Conservation (phyloP, 208 protist species). For the Borovskyia barvae region DNA sequence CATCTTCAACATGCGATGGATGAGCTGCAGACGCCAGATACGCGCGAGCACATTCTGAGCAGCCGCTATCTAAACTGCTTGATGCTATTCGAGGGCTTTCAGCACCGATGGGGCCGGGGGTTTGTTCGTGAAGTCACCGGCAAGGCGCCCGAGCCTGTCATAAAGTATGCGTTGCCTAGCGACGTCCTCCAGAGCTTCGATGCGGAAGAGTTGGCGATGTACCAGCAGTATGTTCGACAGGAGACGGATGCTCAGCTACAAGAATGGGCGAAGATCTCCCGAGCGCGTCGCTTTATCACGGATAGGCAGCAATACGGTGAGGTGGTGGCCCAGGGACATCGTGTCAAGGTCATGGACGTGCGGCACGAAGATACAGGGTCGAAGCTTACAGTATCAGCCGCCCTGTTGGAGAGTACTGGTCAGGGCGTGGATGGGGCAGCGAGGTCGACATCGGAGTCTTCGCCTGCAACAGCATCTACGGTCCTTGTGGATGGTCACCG, state of each 20-base stretch:
- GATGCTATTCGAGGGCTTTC: constrained; percentile 63
- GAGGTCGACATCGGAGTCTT: not conserved
- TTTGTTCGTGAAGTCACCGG: constrained; percentile 51
- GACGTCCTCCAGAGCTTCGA: constrained; percentile 73
- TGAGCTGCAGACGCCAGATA: constrained; percentile 60
- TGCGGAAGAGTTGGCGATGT: constrained; percentile 76
- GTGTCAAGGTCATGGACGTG: constrained; percentile 68
- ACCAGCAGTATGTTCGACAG: constrained; percentile 71
- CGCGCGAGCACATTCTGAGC: constrained; percentile 83
- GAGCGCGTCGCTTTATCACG: constrained; percentile 61
- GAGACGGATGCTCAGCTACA: constrained; percentile 60
- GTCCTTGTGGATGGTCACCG: constrained; percentile 46
- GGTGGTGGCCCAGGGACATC: constrained; percentile 41
- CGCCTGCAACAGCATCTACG: constrained; percentile 2
- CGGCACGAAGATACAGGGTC: constrained; percentile 47
- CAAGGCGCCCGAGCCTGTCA: constrained; percentile 69
- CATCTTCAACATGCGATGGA: constrained; percentile 62
- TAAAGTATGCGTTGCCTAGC: constrained; percentile 63
- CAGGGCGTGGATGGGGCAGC: not conserved
- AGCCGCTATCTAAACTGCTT: constrained; percentile 79
- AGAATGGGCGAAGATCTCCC: constrained; percentile 46
- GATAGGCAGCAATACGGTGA: constrained; percentile 73
- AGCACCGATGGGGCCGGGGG: constrained; percentile 60
- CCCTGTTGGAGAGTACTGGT: constrained; percentile 21
- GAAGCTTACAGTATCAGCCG: constrained; percentile 54